A percentile compares a stretch with the other conserved stretches of the same genome.
Evolutionary conservation across 768 basidiomycete species (phyloP).

Genomic region (Tremella yokohamensis): DNA sequence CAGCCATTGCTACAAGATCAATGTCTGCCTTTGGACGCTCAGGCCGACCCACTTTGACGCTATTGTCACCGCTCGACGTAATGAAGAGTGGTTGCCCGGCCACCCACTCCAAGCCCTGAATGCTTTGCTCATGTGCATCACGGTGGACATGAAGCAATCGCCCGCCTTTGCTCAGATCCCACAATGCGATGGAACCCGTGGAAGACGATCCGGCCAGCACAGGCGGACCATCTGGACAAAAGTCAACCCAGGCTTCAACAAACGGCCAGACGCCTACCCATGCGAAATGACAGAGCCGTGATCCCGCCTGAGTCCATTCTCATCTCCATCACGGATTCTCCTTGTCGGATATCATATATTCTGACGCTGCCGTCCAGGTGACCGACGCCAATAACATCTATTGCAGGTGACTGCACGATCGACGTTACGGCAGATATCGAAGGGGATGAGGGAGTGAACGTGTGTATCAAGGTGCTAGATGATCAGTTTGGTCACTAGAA

Average conservation of each 20-base stretch:
- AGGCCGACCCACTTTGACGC: constrained; percentile 68
- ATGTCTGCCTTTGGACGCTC: not conserved
- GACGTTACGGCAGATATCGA: constrained; percentile 63
- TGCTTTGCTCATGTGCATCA: constrained; percentile 81
- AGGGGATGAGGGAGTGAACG: constrained; percentile 57
- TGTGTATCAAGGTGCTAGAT: constrained; percentile 74
- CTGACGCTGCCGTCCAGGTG: constrained; percentile 81
- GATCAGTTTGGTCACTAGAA: not conserved
- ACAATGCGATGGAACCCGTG: constrained; percentile 81
- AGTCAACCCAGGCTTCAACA: not conserved
- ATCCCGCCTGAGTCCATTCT: constrained; percentile 84
- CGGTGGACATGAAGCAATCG: constrained; percentile 77
- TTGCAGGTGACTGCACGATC: constrained; percentile 84
- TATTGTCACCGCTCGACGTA: constrained; percentile 89
- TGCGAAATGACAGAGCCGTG: constrained; percentile 74
- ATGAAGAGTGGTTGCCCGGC: constrained; percentile 87
- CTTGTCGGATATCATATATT: constrained; percentile 83
- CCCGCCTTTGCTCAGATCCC: constrained; percentile 83
- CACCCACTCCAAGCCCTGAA: constrained; percentile 83
- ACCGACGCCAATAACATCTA: constrained; percentile 93
- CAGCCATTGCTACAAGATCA: constrained; percentile 77
- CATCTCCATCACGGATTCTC: constrained; percentile 82
- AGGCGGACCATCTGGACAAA: constrained; percentile 71
- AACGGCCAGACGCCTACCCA: constrained; percentile 58
- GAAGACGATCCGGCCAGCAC: constrained; percentile 84